These are phyloP conservation scores for Nicotiana rustica DNA, from an alignment of 305 asterid genomes.

Conservation along the genomic window DNA sequence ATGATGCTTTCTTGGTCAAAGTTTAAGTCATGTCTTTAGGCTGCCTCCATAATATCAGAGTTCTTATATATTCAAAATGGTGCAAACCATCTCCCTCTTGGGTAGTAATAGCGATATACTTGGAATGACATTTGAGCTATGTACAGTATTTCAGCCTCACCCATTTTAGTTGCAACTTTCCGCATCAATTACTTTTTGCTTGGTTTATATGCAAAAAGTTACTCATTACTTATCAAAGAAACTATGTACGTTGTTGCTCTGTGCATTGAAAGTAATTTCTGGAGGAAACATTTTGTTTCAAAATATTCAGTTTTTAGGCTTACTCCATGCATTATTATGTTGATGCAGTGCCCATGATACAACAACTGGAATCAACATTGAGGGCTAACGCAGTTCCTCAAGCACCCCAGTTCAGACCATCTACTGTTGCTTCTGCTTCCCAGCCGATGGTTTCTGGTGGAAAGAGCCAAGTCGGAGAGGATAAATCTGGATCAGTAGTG, in stretches of 20 bases:
- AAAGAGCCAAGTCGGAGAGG: slow-evolving; percentile 38
- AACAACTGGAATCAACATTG: slow-evolving; percentile 78
- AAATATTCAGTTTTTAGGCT: background rate
- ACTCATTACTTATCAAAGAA: background rate
- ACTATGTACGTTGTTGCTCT: background rate
- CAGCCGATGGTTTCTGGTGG: slow-evolving; percentile 42
- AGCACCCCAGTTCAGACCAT: slow-evolving; percentile 76
- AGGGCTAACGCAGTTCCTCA: slow-evolving; percentile 91
- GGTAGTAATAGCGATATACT: background rate
- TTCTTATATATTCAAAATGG: background rate
- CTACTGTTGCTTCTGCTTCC: slow-evolving; percentile 50
- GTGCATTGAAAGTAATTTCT: background rate
- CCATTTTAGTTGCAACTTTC: background rate
- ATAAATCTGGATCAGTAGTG: slow-evolving; percentile 36
- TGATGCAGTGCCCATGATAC: slow-evolving; percentile 96
- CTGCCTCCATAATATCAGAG: background rate
- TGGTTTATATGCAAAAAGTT: background rate
- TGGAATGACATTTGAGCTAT: background rate
- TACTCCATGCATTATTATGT: background rate
- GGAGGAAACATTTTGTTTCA: background rate
- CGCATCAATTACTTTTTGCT: background rate
- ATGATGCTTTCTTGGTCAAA: background rate
- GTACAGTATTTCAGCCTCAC: background rate
- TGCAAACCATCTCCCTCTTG: background rate
- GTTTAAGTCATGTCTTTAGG: background rate